These are phyloP conservation scores for Neurospora crassa DNA, from an alignment of 2,329 filamentous ascomycete genomes.

Conservation along the genomic window DNA sequence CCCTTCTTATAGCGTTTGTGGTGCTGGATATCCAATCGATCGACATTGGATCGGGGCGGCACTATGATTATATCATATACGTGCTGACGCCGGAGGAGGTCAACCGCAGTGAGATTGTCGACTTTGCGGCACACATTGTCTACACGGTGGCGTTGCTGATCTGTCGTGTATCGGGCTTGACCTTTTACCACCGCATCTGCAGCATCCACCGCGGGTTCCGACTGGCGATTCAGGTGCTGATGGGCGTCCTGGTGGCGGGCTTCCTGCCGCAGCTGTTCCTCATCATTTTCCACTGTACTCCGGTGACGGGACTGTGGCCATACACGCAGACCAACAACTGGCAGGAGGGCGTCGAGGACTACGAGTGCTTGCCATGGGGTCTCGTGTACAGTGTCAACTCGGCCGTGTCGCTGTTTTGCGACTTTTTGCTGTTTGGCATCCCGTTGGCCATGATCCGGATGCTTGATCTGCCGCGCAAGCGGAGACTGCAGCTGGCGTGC, in stretches of 20 bases:
- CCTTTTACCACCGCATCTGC: constrained; percentile 40
- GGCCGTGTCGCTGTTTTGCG: constrained; percentile 37
- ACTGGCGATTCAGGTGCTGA: constrained; percentile 26
- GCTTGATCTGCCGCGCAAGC: constrained; percentile 31
- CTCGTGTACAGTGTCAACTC: constrained; percentile 43
- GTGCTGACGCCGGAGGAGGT: constrained; percentile 32
- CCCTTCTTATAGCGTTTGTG: constrained; percentile 32
- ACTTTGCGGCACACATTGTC: constrained; percentile 41
- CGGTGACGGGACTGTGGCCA: constrained; percentile 42
- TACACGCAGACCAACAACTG: constrained; percentile 27
- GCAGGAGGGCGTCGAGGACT: constrained; percentile 30
- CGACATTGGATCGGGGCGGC: constrained; percentile 35
- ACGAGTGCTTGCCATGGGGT: constrained; percentile 39
- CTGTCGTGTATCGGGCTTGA: constrained; percentile 41
- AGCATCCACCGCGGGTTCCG: constrained; percentile 27
- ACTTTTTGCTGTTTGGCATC: constrained; percentile 40
- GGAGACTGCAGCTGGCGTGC: constrained; percentile 36
- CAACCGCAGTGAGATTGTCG: constrained; percentile 34
- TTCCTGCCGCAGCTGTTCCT: constrained; percentile 40
- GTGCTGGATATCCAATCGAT: constrained; percentile 35
- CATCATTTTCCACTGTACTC: constrained; percentile 40
- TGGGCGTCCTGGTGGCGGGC: constrained; percentile 28
- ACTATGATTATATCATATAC: constrained; percentile 36
- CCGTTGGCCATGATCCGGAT: constrained; percentile 37
- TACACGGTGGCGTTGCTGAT: constrained; percentile 40